Conservation (phyloP, 768 basidiomycete species). For the Lentinula detonsa region DNA sequence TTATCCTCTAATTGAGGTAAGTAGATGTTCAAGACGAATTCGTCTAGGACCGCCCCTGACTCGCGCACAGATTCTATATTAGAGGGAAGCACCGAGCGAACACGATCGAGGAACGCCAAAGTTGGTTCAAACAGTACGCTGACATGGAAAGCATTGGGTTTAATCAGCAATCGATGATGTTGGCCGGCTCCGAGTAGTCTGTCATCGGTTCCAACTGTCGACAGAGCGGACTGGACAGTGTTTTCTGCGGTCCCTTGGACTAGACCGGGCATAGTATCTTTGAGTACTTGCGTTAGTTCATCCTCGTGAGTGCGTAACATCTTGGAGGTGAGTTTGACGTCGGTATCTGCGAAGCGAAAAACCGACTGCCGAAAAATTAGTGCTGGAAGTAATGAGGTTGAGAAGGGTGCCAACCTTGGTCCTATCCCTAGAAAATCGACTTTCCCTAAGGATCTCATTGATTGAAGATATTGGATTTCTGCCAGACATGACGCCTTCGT, state of each 20-base stretch:
- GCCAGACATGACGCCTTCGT: slow-evolving; percentile 69
- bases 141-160: slow-evolving; percentile 92
- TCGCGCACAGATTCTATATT: slow-evolving; percentile 61
- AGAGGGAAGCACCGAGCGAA: slow-evolving; percentile 66
- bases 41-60: slow-evolving; percentile 74
- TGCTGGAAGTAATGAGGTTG: background rate
- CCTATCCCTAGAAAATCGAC: slow-evolving; percentile 72
- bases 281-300: slow-evolving; percentile 73
- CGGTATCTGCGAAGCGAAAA: slow-evolving; percentile 91
- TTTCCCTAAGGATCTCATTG: slow-evolving; percentile 87
- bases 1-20: slow-evolving; percentile 94
- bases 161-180: slow-evolving; percentile 80
- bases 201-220: slow-evolving; percentile 64
- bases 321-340: slow-evolving; percentile 64
- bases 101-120: slow-evolving; percentile 71
- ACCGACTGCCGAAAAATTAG: slow-evolving; percentile 48
- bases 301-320: slow-evolving; percentile 76
- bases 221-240: slow-evolving; percentile 54
- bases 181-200: slow-evolving; percentile 66
- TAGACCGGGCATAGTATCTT: slow-evolving; percentile 91
- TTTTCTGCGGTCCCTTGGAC: slow-evolving; percentile 67
- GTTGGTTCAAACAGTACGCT: slow-evolving; percentile 94
- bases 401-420: slow-evolving; percentile 49
- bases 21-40: slow-evolving; percentile 90
- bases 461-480: slow-evolving; percentile 90